phyloP scores from a whole-genome alignment of 768 basidiomycete species.

The Trametopsis cervina region DNA sequence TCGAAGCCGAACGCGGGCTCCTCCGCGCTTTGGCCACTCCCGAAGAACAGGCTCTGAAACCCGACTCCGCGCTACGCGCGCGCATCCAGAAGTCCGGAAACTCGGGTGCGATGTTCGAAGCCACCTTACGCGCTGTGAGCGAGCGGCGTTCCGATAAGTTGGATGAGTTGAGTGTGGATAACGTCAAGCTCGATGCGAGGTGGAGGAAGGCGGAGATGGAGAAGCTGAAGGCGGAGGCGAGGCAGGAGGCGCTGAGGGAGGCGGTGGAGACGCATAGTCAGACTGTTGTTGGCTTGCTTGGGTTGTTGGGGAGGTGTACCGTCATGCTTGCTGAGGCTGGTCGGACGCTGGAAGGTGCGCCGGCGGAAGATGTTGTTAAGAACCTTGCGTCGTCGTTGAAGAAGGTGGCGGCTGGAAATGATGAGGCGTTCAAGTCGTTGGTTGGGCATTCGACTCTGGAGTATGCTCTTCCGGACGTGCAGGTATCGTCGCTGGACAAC shows the following conservation, averaged over 20 bases:
- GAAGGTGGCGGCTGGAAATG: constrained; percentile 57
- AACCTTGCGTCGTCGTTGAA: constrained; percentile 46
- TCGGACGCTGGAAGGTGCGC: constrained; percentile 34
- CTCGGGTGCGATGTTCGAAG: constrained; percentile 76
- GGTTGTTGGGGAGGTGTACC: constrained; percentile 76
- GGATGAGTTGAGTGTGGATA: constrained; percentile 64
- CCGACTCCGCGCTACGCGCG: constrained; percentile 49
- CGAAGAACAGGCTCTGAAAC: constrained; percentile 61
- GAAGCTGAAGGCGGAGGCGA: constrained; percentile 53
- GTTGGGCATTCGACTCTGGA: constrained; percentile 61
- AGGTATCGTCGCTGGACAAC: constrained; percentile 31
- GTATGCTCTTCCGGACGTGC: constrained; percentile 37
- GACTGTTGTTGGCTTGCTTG: constrained; percentile 63
- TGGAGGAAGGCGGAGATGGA: constrained; percentile 69
- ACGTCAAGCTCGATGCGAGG: constrained; percentile 62
- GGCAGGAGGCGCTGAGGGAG: constrained; percentile 55
- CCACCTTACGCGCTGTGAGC: constrained; percentile 75
- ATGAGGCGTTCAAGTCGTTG: constrained; percentile 59
- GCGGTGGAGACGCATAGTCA: constrained; percentile 60
- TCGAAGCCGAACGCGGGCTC: constrained; percentile 69
- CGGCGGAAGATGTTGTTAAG: constrained; percentile 32
- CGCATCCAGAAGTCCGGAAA: constrained; percentile 66
- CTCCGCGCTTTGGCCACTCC: constrained; percentile 59
- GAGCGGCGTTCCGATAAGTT: constrained; percentile 75
- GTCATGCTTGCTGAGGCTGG: constrained; percentile 59